Evolutionary conservation across 305 asterid genomes (phyloP).

Genomic region (Rubia balearica): DNA sequence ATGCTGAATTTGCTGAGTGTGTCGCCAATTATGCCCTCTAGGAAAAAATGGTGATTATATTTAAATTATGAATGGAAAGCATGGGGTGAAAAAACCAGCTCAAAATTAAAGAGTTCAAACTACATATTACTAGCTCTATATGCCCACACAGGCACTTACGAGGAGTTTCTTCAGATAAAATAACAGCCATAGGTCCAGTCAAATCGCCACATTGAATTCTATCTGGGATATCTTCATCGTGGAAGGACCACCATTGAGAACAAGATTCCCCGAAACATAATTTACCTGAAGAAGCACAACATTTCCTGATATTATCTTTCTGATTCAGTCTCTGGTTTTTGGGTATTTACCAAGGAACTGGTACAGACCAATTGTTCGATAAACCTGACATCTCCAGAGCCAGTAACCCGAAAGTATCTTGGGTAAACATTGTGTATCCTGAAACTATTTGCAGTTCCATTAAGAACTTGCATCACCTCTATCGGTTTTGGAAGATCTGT

Average conservation of each 20-base stretch:
- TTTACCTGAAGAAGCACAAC: slow-evolving; percentile 34
- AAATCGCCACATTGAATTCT: slow-evolving; percentile 52
- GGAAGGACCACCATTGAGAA: slow-evolving; percentile 96
- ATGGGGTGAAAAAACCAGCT: background rate
- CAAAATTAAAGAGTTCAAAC: slow-evolving; percentile 1
- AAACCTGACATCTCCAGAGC: slow-evolving; percentile 89
- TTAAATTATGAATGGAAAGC: background rate
- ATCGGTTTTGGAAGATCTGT: slow-evolving; percentile 62
- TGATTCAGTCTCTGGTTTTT: background rate
- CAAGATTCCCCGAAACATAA: slow-evolving; percentile 71
- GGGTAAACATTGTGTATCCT: slow-evolving; percentile 61
- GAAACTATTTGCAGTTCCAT: slow-evolving; percentile 71
- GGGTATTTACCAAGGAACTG: background rate
- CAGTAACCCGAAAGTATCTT: slow-evolving; percentile 83
- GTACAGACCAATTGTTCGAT: slow-evolving; percentile 41
- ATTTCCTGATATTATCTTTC: background rate
- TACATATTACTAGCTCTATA: background rate
- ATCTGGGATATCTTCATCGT: slow-evolving; percentile 51
- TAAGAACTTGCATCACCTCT: slow-evolving; percentile 63
- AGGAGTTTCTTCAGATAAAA: slow-evolving; percentile 97
- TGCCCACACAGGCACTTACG: slow-evolving; percentile 45
- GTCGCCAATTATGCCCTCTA: slow-evolving; percentile 94
- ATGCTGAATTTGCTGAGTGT: slow-evolving; percentile 98
- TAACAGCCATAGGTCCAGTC: slow-evolving; percentile 85
- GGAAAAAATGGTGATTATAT: background rate